Evolutionary conservation across 2,329 filamentous ascomycete species (phyloP), one percentile per base, ranked within the genome.

Genomic region (Monilinia aucupariae): DNA sequence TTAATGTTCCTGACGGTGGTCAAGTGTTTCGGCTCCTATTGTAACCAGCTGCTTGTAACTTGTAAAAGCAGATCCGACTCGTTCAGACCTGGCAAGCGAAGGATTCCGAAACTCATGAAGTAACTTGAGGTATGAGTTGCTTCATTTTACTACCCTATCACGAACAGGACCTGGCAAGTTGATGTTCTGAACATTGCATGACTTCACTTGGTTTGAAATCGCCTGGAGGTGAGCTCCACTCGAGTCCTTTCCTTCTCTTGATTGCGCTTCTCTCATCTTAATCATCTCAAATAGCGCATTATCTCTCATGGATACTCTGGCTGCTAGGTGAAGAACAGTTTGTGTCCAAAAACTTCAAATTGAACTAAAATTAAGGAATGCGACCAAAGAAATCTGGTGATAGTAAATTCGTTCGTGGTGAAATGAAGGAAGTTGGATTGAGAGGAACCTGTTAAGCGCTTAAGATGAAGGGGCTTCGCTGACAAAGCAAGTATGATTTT

Each of bases 81-180:
- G 49, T 59, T 59, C 56, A 59, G 45, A n/a, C 30, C 10, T 5
- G n/a, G n/a, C 4, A 58, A 58, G 43, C 43, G 43, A 48, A 58
- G 30, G 22, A 37, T 39, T 49, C 37, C 27, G 45, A 59, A 59
- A 59, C 56, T 17, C 30, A 59, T 37, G 34, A 37, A 37, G 34
- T 37, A 37, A 13, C 34, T 37, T 37, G 34, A 13, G 34, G 45
- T n/a, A 27, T 25, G 52, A 15, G 5, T 9, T 52, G 20, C 10
- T 20, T 37, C 22, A 52, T 37, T 4, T 52, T 20, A 20, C 20
- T 22, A 32, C 50, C 37, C 37, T 9, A 20, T 27, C 51, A 17
- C 20, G n/a, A 27, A 27, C 6, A n/a, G 3, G 34, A 41, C 22
- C 34, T 27, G 17, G 51, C 10, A 2, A 43, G 8, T 30, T 30